Evolutionary conservation across 2,329 filamentous ascomycete genomes (phyloP).

Genomic region (Teratosphaeria destructans): DNA sequence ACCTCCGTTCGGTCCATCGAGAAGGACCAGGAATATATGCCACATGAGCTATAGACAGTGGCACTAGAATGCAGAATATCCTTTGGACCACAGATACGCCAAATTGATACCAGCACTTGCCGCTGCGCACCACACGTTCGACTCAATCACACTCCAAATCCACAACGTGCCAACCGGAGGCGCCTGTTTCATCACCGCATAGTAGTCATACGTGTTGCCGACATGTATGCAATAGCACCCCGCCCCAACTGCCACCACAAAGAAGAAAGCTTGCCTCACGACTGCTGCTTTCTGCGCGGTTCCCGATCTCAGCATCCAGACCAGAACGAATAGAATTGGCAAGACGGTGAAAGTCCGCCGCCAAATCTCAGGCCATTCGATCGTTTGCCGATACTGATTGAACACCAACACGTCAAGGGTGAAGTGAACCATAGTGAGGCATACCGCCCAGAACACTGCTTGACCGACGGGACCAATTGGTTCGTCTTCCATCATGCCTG

Average conservation of each 20-base stretch:
- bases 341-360: slow-evolving; percentile 39
- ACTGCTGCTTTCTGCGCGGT: slow-evolving; percentile 34
- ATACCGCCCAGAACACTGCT: slow-evolving; percentile 41
- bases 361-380: slow-evolving; percentile 49
- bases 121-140: slow-evolving; percentile 59
- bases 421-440: slow-evolving; percentile 62
- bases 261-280: slow-evolving; percentile 47
- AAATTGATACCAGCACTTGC: slow-evolving; percentile 42
- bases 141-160: slow-evolving; percentile 87
- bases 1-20: too few species aligned
- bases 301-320: slow-evolving; percentile 34
- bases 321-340: slow-evolving; percentile 35
- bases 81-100: slow-evolving; percentile 45
- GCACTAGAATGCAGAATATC: slow-evolving; percentile 29
- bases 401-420: slow-evolving; percentile 71
- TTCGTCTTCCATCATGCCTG: slow-evolving; percentile 29
- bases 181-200: slow-evolving; percentile 82
- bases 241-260: slow-evolving; percentile 46
- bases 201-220: slow-evolving; percentile 69
- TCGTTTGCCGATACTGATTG: slow-evolving; percentile 61
- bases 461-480: slow-evolving; percentile 38
- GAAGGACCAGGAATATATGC: too few species aligned
- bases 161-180: slow-evolving; percentile 84
- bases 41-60: not conserved
- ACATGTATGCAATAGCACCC: slow-evolving; percentile 76